Conservation (phyloP, 139 green algal genomes). For the Dunaliella sp. region DNA sequence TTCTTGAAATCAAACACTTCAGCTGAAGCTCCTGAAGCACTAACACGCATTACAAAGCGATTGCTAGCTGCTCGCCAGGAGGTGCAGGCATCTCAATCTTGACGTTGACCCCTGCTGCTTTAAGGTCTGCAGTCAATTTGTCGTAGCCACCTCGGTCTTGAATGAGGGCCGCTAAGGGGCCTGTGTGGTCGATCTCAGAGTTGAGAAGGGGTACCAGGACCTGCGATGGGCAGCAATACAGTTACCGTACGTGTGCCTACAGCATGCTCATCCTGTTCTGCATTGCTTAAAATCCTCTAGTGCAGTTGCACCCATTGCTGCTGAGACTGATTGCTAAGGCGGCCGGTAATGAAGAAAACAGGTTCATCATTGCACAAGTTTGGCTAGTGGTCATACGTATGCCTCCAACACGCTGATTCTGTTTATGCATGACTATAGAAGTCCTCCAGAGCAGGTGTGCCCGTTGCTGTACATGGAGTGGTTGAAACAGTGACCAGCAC, state of each 20-base stretch:
- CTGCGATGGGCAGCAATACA: neutral
- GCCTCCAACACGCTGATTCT: too few species aligned
- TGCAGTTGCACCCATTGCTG: neutral
- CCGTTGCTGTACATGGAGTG: too few species aligned
- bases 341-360: neutral
- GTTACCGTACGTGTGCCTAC: neutral
- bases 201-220: constrained; percentile 68
- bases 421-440: too few species aligned
- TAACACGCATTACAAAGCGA: constrained; percentile 43
- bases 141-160: constrained; percentile 18
- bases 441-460: too few species aligned
- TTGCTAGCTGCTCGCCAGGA: constrained; percentile 32
- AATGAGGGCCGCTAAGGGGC: constrained; percentile 21
- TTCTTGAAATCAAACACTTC: too few species aligned
- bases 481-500: too few species aligned
- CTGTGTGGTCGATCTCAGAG: constrained; percentile 51
- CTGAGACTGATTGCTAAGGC: neutral
- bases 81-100: constrained; percentile 39
- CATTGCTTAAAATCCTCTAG: neutral
- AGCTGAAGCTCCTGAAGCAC: too few species aligned
- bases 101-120: constrained; percentile 10
- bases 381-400: too few species aligned
- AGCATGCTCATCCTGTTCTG: neutral
- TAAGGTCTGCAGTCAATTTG: constrained; percentile 8
- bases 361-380: neutral